A percentile compares a stretch with the other conserved stretches of the same genome.
Conservation (phyloP, 495 filamentous ascomycete species). For the Aspergillus homomorphus region DNA sequence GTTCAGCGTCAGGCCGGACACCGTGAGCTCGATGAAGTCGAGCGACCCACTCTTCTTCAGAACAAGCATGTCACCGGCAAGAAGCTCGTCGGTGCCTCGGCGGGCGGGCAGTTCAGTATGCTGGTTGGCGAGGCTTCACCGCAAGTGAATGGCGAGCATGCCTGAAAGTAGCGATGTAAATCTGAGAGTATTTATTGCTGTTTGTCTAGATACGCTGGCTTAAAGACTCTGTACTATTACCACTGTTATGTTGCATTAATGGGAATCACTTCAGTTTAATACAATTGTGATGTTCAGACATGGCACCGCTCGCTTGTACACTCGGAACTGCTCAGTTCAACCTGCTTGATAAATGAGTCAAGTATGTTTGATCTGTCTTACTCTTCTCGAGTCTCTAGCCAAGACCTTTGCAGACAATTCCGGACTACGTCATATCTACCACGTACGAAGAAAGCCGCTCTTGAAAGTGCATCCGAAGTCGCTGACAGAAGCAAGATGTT, state of each 20-base stretch:
- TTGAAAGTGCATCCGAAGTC: neutral
- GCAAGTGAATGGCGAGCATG: neutral
- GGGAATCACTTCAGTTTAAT: neutral
- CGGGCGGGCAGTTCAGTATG: slow-evolving; percentile 66
- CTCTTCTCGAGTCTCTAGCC: neutral
- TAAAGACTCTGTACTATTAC: neutral
- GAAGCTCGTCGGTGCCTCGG: slow-evolving; percentile 55
- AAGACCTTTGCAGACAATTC: neutral
- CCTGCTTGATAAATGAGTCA: too few relatives aligned
- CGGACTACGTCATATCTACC: neutral
- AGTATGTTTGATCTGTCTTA: too few relatives aligned
- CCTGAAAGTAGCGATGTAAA: neutral
- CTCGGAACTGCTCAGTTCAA: too few relatives aligned
- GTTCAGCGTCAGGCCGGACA: slow-evolving; percentile 65
- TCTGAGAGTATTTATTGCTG: neutral
- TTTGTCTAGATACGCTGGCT: neutral
- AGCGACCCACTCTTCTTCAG: slow-evolving; percentile 57
- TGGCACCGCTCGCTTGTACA: too few relatives aligned
- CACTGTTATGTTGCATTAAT: neutral
- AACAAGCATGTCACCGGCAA: slow-evolving; percentile 58
- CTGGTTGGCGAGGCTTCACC: slow-evolving; percentile 36
- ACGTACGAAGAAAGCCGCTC: neutral
- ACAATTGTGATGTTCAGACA: too few relatives aligned
- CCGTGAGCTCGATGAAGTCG: slow-evolving; percentile 58
- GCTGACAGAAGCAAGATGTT: neutral